A percentile compares a stretch with the other conserved stretches of the same genome.
Evolutionary conservation across 306 rosid genomes (phyloP).

Genomic region (Arachis hypogaea): DNA sequence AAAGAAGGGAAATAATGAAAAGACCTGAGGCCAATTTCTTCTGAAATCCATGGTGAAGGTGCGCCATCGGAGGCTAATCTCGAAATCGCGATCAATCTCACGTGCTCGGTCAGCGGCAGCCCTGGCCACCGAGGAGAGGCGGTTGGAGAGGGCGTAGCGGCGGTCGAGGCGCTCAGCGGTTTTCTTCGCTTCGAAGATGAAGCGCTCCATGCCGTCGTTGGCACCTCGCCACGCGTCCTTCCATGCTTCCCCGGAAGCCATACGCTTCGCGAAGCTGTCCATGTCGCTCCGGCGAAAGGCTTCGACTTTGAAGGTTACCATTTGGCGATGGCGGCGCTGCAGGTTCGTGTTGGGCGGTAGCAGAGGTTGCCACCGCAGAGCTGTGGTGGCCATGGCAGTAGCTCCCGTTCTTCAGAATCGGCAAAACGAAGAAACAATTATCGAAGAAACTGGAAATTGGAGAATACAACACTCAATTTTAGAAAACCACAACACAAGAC

Average conservation of each 20-base stretch:
- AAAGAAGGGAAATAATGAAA: conserved; percentile 4
- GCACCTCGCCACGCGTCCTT: conserved; percentile 84
- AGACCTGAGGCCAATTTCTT: conserved; percentile 82
- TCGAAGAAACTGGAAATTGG: not conserved
- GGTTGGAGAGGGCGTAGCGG: conserved; percentile 59
- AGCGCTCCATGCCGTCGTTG: conserved; percentile 78
- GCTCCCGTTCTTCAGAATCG: not conserved
- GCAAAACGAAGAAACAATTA: not conserved
- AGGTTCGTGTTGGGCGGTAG: conserved; percentile 15
- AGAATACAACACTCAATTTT: not conserved
- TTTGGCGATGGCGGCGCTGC: not conserved
- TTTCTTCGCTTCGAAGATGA: conserved; percentile 80
- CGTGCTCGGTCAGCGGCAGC: conserved; percentile 68
- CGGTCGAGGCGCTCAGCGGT: conserved; percentile 87
- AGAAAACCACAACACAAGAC: not conserved
- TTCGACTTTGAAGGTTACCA: conserved; percentile 29
- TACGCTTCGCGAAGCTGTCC: conserved; percentile 56
- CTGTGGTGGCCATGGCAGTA: not conserved
- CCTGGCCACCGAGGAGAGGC: conserved; percentile 54
- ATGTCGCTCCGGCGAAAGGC: conserved; percentile 65
- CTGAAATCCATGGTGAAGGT: conserved; percentile 67
- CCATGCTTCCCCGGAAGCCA: conserved; percentile 68
- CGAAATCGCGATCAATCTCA: conserved; percentile 82
- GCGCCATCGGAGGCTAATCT: conserved; percentile 77
- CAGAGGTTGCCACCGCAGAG: conserved; percentile 49